Evolutionary conservation across 805 yeast species (phyloP), one percentile per base, ranked within the genome.

Genomic region (Schwanniomyces yamadae): DNA sequence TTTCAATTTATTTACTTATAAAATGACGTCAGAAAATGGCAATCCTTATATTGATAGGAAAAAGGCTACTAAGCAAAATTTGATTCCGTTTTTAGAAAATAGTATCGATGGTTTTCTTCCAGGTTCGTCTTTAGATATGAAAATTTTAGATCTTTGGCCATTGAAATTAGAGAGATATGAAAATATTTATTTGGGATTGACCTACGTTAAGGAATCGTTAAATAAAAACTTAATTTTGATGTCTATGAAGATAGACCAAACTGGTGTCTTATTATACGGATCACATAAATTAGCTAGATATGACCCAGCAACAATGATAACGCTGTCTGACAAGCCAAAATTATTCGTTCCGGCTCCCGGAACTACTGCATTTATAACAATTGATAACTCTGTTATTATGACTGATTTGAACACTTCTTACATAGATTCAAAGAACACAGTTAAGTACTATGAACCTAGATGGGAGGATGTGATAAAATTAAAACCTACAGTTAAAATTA

Each of bases 381-480:
- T 81, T 27, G 73, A 72, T 8, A 71, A 77, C 33, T 75, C 87
- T 0, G 68, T 88, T 9, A 78, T 85, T 2, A 50, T 90, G 36
- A 71, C 84, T 1, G 95, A 85, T 46, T 63, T 82, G 7, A 66
- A 75, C 30, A 48, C 59, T 15, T 50, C 64, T 3, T 59, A 57
- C 33, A 52, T 54, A 9, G 49, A 51, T 17, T 36, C 54, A 0
- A 28, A 42, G 14, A 33, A 43, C 6, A 34, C 58, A 2, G 45
- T 45, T 15, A 52, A 48, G 29, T 65, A 61, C 43, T 56, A 64
- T 40, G 56, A 53, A 32, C 70, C 77, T 3, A 73, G 81, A 48
- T 90, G 96, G 96, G 95, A 89, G 57, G 97, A 91, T 54, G 65
- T 77, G 9, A 67, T 90, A 9, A 61, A 71, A 5, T 73, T 90